phyloP scores from a whole-genome alignment of 345 rosid genomes.

The Eucalyptus coolabah region DNA sequence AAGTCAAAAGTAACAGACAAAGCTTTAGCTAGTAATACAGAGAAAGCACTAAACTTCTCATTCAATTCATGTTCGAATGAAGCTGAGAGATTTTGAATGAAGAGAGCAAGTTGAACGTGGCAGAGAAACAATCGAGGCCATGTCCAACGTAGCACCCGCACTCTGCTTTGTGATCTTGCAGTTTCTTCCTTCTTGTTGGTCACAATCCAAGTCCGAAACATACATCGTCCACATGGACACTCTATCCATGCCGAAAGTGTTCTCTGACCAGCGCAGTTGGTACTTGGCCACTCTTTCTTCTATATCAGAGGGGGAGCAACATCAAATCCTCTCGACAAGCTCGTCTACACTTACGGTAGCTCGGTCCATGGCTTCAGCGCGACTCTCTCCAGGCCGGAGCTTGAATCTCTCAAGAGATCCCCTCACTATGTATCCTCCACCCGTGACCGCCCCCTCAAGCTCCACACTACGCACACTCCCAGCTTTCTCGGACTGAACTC shows the following conservation, averaged over 20 bases:
- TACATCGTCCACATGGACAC: slow-evolving; percentile 29
- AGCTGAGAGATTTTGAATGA: not conserved
- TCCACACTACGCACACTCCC: slow-evolving; percentile 29
- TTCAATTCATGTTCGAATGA: not conserved
- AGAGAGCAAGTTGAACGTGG: not conserved
- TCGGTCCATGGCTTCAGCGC: slow-evolving; percentile 29
- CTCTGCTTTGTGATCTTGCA: not conserved
- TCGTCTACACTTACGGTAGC: slow-evolving; percentile 15
- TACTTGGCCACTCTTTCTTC: slow-evolving; percentile 2
- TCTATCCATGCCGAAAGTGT: slow-evolving; percentile 13
- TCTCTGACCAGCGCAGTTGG: slow-evolving; percentile 6
- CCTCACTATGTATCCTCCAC: slow-evolving; percentile 18
- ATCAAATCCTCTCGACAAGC: not conserved
- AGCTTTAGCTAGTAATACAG: not conserved
- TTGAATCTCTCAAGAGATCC: slow-evolving; percentile 9
- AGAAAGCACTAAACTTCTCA: not conserved
- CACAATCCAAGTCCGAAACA: not conserved
- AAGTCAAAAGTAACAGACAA: not conserved
- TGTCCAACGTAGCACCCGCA: not conserved
- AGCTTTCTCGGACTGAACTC: slow-evolving; percentile 21
- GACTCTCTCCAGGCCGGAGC: slow-evolving; percentile 12
- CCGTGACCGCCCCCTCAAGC: slow-evolving; percentile 7
- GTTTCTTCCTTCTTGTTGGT: not conserved
- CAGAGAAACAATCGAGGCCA: not conserved
- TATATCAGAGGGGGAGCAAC: not conserved